Percentiles rank a stretch among this genome's conserved stretches.
Conservation (phyloP, 495 filamentous ascomycete species). For the Podospora anserina region DNA sequence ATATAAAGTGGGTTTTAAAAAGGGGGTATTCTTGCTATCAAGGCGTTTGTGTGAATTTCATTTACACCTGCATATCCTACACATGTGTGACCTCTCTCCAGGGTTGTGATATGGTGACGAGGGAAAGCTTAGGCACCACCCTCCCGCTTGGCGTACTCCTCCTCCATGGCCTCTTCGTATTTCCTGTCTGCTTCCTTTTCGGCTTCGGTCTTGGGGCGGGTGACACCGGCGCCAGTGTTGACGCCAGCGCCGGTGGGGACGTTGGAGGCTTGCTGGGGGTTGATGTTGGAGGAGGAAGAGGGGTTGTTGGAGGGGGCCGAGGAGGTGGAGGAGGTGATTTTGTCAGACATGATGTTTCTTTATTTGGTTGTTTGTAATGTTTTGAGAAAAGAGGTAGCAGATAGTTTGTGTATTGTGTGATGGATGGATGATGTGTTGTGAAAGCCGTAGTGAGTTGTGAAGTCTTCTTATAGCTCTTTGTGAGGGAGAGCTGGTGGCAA, state of each 20-base stretch:
- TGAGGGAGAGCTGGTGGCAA: background rate
- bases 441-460: background rate
- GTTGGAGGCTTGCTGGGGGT: background rate
- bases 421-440: background rate
- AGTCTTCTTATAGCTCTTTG: background rate
- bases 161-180: conserved; percentile 72
- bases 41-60: no score
- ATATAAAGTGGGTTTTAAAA: background rate
- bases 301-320: background rate
- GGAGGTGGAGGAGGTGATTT: background rate
- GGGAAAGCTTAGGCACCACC: conserved; percentile 54
- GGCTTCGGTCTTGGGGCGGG: conserved; percentile 39
- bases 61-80: no score
- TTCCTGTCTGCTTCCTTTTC: conserved; percentile 54
- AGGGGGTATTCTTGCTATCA: no score
- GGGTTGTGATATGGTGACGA: no score
- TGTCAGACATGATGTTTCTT: conserved; percentile 8
- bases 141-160: conserved; percentile 75
- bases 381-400: no score
- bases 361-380: background rate
- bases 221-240: conserved; percentile 40
- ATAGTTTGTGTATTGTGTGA: background rate
- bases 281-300: background rate
- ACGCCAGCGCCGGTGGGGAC: conserved; percentile 35
- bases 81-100: no score